Percentiles rank a stretch among this genome's conserved stretches.
Conservation (phyloP, 371 early-diverging fungal species). For the Mitosporidium daphniae region DNA sequence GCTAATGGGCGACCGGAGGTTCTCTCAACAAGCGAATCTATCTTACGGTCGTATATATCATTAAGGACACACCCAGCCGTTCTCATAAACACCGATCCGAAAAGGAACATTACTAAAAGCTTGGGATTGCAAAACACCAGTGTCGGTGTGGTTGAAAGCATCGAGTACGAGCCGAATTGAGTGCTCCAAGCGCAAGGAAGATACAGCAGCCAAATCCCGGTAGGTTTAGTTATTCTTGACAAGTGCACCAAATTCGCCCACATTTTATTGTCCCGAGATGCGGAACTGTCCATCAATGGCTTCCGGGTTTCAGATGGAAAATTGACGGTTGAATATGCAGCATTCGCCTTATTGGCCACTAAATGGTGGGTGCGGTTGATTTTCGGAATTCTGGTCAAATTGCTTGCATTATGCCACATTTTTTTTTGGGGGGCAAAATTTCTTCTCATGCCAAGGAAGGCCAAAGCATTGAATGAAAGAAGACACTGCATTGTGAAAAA, state of each 20-base stretch:
- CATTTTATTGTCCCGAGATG: no score
- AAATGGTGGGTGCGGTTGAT: no score
- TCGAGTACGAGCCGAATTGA: neutral
- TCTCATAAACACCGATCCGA: constrained; percentile 62
- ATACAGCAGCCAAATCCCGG: constrained; percentile 50
- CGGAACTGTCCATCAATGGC: constrained; percentile 29
- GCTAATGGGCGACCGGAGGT: constrained; percentile 49
- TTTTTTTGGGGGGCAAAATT: no score
- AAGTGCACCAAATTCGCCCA: no score
- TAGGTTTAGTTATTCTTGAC: constrained; percentile 56
- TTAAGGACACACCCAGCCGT: constrained; percentile 85
- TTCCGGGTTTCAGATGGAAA: constrained; percentile 26
- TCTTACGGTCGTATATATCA: constrained; percentile 61
- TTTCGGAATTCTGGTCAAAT: no score
- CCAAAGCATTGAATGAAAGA: no score
- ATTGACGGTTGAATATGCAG: no score
- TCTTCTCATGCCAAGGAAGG: no score
- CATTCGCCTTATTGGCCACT: no score
- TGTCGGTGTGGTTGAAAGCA: neutral
- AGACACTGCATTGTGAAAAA: no score
- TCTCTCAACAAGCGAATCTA: constrained; percentile 41
- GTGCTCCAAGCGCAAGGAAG: constrained; percentile 32
- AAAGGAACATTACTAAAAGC: constrained; percentile 38
- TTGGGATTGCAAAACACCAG: constrained; percentile 6
- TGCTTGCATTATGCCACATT: no score